phyloP scores from a whole-genome alignment of 441 rosid genomes.

The Arabidopsis hybrid region DNA sequence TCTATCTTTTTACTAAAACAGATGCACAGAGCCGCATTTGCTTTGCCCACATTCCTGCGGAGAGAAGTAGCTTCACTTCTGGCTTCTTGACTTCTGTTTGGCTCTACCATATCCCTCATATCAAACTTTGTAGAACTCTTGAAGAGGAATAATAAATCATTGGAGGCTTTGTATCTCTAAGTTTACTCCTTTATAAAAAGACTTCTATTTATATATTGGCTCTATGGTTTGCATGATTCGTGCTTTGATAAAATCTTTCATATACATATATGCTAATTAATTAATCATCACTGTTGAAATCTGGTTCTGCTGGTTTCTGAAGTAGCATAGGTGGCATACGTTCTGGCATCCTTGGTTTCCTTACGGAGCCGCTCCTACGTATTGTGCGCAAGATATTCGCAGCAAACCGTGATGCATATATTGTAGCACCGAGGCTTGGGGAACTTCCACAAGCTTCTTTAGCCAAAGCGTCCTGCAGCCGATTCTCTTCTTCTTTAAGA shows the following conservation, averaged over 20 bases:
- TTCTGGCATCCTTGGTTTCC: constrained; percentile 59
- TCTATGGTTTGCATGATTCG: constrained; percentile 20
- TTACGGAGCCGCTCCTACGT: constrained; percentile 50
- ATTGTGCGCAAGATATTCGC: constrained; percentile 69
- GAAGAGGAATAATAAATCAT: constrained; percentile 23
- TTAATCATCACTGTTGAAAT: constrained; percentile 68
- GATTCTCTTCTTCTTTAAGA: constrained; percentile 67
- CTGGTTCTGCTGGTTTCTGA: constrained; percentile 88
- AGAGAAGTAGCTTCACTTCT: constrained; percentile 71
- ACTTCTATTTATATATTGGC: constrained; percentile 12
- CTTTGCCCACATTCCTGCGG: constrained; percentile 79
- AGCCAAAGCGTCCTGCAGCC: constrained; percentile 78
- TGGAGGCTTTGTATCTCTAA: constrained; percentile 26
- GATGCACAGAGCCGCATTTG: constrained; percentile 93
- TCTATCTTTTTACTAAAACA: constrained; percentile 46
- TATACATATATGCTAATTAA: constrained; percentile 22
- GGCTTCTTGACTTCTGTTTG: constrained; percentile 34
- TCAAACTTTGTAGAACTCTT: constrained; percentile 25
- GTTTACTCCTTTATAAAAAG: constrained; percentile 21
- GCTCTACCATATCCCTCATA: background rate
- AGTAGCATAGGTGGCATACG: constrained; percentile 68
- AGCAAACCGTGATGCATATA: constrained; percentile 80
- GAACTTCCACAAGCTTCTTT: constrained; percentile 64
- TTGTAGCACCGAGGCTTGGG: constrained; percentile 78
- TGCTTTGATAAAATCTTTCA: constrained; percentile 11